Evolutionary conservation across 2,329 filamentous ascomycete species (phyloP).

Genomic region (Zasmidium cellare): DNA sequence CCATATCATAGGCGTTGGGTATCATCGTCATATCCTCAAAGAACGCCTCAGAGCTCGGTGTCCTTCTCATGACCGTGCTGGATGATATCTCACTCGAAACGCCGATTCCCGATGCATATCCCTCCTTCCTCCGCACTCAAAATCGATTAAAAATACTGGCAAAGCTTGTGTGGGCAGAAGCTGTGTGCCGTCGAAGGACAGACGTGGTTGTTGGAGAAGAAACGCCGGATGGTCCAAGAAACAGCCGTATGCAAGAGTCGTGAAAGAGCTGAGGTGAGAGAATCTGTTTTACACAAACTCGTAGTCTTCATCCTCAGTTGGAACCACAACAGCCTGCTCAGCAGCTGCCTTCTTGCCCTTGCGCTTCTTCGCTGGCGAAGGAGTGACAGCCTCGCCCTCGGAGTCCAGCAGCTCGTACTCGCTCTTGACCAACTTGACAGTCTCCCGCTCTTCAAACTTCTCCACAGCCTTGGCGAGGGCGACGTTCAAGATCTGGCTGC

Average conservation of each 20-base stretch:
- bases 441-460: conserved; percentile 61
- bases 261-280: neutral
- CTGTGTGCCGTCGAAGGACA: neutral
- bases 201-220: neutral
- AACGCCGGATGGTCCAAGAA: neutral
- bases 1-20: neutral
- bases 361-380: conserved; percentile 34
- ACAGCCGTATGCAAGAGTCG: neutral
- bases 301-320: conserved; percentile 36
- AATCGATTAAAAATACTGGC: neutral
- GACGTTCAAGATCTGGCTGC: conserved; percentile 58
- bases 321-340: conserved; percentile 25
- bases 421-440: conserved; percentile 59
- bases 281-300: conserved; percentile 34
- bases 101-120: conserved; percentile 17
- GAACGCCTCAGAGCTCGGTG: conserved; percentile 19
- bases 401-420: conserved; percentile 59
- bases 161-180: neutral
- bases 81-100: conserved; percentile 15
- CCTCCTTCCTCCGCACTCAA: neutral
- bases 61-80: conserved; percentile 30
- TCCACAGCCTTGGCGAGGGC: conserved; percentile 60
- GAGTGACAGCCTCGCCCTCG: conserved; percentile 33
- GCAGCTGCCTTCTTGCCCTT: conserved; percentile 32
- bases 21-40: conserved; percentile 27